phyloP scores from a whole-genome alignment of 768 basidiomycete genomes.

The Auriculariales sp. region DNA sequence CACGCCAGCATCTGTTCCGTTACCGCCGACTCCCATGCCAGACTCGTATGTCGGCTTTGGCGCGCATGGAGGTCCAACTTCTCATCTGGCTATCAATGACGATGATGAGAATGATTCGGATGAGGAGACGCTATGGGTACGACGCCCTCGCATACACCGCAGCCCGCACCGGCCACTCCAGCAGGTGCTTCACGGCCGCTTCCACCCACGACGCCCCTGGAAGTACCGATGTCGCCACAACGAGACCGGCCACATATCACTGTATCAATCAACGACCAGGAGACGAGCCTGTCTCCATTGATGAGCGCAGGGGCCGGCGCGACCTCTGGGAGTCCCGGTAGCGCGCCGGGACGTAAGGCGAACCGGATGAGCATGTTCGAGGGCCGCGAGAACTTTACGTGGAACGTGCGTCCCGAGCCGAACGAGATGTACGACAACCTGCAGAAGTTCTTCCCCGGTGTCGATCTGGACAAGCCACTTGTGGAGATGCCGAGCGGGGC shows the following conservation, averaged over 20 bases:
- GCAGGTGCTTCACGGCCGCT: too few species aligned
- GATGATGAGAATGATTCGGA: slow-evolving; percentile 27
- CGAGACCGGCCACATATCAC: neutral
- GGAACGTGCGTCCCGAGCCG: slow-evolving; percentile 81
- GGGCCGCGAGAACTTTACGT: slow-evolving; percentile 49
- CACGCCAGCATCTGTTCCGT: neutral
- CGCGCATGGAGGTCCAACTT: neutral
- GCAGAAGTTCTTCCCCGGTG: slow-evolving; percentile 89
- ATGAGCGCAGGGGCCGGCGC: slow-evolving; percentile 10
- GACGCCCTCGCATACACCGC: slow-evolving; percentile 17
- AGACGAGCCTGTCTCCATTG: slow-evolving; percentile 10
- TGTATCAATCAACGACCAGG: slow-evolving; percentile 1
- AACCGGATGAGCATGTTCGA: slow-evolving; percentile 43
- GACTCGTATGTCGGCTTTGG: neutral
- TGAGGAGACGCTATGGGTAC: slow-evolving; percentile 32
- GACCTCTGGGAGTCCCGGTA: slow-evolving; percentile 5
- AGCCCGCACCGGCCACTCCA: too few species aligned
- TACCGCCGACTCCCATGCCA: neutral
- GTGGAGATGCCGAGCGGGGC: slow-evolving; percentile 68
- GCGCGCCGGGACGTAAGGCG: slow-evolving; percentile 2
- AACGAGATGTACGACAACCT: slow-evolving; percentile 89
- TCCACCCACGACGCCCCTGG: too few species aligned
- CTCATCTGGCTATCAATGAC: neutral
- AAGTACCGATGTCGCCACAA: too few species aligned
- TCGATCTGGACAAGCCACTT: slow-evolving; percentile 91